Percentiles rank a stretch among this genome's conserved stretches.
Conservation (phyloP, 768 basidiomycete genomes). For the Phylloporus arenicola region DNA sequence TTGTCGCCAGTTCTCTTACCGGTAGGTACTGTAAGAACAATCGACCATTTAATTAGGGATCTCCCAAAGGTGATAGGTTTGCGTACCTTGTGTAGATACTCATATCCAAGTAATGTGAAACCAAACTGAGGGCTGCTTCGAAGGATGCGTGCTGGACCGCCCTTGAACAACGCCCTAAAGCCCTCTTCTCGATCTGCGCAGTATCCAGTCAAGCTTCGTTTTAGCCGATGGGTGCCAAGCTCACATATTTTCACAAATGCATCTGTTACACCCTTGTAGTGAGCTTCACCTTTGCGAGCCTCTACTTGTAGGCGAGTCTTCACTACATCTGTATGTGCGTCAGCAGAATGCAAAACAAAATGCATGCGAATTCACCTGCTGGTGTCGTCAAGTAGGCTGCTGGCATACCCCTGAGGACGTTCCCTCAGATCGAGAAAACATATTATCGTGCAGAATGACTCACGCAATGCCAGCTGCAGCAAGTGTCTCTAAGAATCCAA, state of each 20-base stretch:
- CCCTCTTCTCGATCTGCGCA: slow-evolving; percentile 79
- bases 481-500: slow-evolving; percentile 88
- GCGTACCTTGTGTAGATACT: slow-evolving; percentile 60
- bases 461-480: slow-evolving; percentile 77
- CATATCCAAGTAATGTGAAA: slow-evolving; percentile 82
- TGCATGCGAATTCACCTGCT: slow-evolving; percentile 50
- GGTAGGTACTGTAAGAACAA: slow-evolving; percentile 26
- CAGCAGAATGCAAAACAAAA: slow-evolving; percentile 11
- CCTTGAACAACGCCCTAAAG: slow-evolving; percentile 85
- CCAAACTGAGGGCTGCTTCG: slow-evolving; percentile 93
- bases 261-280: slow-evolving; percentile 86
- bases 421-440: slow-evolving; percentile 25
- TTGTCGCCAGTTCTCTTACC: slow-evolving; percentile 16
- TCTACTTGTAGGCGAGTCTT: slow-evolving; percentile 96
- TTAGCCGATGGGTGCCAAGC: slow-evolving; percentile 26
- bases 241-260: slow-evolving; percentile 87
- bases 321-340: slow-evolving; percentile 68
- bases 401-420: slow-evolving; percentile 80
- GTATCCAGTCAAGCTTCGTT: slow-evolving; percentile 5
- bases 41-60: background rate
- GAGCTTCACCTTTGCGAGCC: slow-evolving; percentile 82
- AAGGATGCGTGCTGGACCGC: slow-evolving; percentile 81
- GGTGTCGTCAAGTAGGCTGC: slow-evolving; percentile 92
- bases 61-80: slow-evolving; percentile 7
- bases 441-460: slow-evolving; percentile 30